phyloP scores from a whole-genome alignment of 805 yeast genomes.

The Sugiyamaella qingdaonensis region DNA sequence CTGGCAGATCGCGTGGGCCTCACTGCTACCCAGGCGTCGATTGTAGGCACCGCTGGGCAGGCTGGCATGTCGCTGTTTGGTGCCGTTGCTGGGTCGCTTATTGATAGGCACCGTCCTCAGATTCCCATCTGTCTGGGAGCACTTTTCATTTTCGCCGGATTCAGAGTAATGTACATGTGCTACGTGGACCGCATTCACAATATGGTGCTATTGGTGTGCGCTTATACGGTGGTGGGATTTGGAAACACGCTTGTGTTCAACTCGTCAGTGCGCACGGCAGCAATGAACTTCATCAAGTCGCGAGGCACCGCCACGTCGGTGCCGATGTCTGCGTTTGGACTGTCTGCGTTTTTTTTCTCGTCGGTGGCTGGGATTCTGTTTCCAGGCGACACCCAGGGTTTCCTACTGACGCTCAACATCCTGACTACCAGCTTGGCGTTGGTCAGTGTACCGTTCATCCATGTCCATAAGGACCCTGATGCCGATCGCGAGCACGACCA shows the following conservation, averaged over 20 bases:
- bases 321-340: constrained; percentile 71
- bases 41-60: constrained; percentile 59
- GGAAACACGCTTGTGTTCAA: constrained; percentile 66
- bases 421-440: constrained; percentile 17
- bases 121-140: constrained; percentile 51
- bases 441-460: constrained; percentile 18
- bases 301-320: constrained; percentile 73
- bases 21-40: constrained; percentile 56
- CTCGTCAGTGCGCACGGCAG: constrained; percentile 67
- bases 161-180: constrained; percentile 52
- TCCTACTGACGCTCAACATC: constrained; percentile 16
- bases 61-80: constrained; percentile 51
- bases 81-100: constrained; percentile 23
- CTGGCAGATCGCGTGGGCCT: constrained; percentile 52
- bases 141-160: constrained; percentile 48
- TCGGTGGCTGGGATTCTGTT: constrained; percentile 41
- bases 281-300: constrained; percentile 59
- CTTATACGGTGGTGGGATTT: constrained; percentile 44
- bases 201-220: constrained; percentile 41
- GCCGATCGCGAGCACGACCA: neutral
- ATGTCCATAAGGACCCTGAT: constrained; percentile 10
- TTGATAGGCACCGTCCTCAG: constrained; percentile 22
- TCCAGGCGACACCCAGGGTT: constrained; percentile 26
- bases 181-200: constrained; percentile 29
- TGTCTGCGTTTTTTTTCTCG: constrained; percentile 67